Percentiles rank a stretch among this genome's conserved stretches.
Evolutionary conservation across 441 rosid species (phyloP).

Genomic region (Macaranga tanarius): DNA sequence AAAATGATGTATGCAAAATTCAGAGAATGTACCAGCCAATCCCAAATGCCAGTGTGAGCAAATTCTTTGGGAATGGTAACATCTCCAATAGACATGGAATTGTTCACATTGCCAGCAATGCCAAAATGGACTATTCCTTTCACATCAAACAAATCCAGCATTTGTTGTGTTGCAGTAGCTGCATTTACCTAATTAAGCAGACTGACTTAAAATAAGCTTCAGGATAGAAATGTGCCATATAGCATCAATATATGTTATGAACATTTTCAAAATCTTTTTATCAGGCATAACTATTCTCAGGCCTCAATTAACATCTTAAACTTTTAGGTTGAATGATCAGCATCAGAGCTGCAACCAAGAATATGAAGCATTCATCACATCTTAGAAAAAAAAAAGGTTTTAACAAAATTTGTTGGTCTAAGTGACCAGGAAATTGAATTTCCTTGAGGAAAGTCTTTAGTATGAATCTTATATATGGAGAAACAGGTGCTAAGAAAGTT

Average conservation of each 20-base stretch:
- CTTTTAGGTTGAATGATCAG: too few relatives aligned
- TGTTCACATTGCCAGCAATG: conserved; percentile 48
- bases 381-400: too few relatives aligned
- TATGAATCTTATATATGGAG: too few relatives aligned
- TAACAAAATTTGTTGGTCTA: too few relatives aligned
- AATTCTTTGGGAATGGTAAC: conserved; percentile 50
- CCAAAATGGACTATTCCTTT: conserved; percentile 54
- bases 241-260: background rate
- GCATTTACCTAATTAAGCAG: conserved; percentile 41
- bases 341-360: too few relatives aligned
- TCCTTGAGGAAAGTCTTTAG: too few relatives aligned
- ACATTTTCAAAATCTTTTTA: background rate
- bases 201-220: background rate
- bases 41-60: conserved; percentile 50
- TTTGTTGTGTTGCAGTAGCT: conserved; percentile 52
- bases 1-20: background rate
- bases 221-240: too few relatives aligned
- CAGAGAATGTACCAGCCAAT: conserved; percentile 41
- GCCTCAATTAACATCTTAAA: too few relatives aligned
- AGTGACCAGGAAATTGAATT: too few relatives aligned
- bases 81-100: conserved; percentile 58
- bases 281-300: background rate
- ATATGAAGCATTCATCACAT: too few relatives aligned
- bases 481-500: too few relatives aligned
- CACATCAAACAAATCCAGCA: conserved; percentile 44